Evolutionary conservation across 306 rosid genomes (phyloP).

Genomic region (Corylus americana): DNA sequence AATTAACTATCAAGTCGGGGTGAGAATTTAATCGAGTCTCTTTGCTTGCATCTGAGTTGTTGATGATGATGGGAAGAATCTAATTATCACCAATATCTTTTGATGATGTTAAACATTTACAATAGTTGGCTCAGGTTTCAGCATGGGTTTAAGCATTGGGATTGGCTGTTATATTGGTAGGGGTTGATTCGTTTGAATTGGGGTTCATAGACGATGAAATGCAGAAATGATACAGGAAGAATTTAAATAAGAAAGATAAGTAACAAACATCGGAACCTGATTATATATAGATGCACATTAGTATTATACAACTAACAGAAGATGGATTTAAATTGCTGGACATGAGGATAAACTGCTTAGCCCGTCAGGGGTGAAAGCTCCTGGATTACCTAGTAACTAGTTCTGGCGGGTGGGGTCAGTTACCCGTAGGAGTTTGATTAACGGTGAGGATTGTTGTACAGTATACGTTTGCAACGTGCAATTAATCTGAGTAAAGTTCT

Average conservation of each 20-base stretch:
- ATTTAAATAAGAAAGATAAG: not conserved
- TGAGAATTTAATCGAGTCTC: no score
- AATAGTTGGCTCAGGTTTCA: not conserved
- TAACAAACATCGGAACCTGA: not conserved
- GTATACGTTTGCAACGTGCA: no score
- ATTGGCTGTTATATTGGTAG: not conserved
- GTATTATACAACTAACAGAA: not conserved
- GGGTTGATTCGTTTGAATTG: not conserved
- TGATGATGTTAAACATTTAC: not conserved
- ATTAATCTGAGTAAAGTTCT: no score
- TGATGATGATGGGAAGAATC: no score
- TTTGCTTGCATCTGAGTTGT: no score
- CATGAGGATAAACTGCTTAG: no score
- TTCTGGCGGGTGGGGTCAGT: no score
- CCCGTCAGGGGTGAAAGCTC: no score
- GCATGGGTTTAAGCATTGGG: not conserved
- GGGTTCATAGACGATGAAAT: not conserved
- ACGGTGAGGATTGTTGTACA: no score
- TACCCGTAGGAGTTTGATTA: no score
- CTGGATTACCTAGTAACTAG: no score
- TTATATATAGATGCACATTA: not conserved
- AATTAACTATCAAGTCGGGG: no score
- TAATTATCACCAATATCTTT: not conserved
- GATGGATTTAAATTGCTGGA: not conserved
- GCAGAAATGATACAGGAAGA: not conserved